Percentiles rank a stretch among this genome's conserved stretches.
Evolutionary conservation across 805 yeast genomes (phyloP).

Genomic region (Dipodascopsis uninucleata): DNA sequence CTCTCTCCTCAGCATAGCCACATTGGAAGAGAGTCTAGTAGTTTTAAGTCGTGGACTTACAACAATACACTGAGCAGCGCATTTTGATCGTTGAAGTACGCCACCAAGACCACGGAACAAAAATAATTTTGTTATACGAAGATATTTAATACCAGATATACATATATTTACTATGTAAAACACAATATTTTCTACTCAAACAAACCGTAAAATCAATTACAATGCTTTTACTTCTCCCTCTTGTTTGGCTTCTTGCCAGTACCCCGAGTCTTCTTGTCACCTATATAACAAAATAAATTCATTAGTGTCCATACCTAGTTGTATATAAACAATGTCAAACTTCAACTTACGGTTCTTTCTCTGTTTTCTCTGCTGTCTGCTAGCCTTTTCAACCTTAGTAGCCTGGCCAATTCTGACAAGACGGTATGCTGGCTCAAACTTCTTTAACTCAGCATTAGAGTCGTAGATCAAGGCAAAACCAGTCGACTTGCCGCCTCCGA

Average conservation of each 20-base stretch:
- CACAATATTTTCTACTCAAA: slow-evolving; percentile 10
- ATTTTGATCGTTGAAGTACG: background rate
- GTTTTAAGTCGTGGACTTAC: background rate
- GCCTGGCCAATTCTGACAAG: slow-evolving; percentile 98
- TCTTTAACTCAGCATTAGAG: slow-evolving; percentile 96
- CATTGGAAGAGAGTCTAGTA: too few species aligned
- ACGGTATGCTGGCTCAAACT: slow-evolving; percentile 99
- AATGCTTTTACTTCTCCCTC: slow-evolving; percentile 30
- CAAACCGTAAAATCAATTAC: slow-evolving; percentile 8
- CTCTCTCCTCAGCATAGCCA: too few species aligned
- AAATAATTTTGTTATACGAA: background rate
- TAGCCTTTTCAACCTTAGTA: slow-evolving; percentile 90
- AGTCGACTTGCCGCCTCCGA: slow-evolving; percentile 99
- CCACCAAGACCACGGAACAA: background rate
- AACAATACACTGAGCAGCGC: background rate
- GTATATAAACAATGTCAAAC: background rate
- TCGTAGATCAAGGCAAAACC: slow-evolving; percentile 99
- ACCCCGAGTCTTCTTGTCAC: slow-evolving; percentile 95
- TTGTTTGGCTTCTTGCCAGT: slow-evolving; percentile 93
- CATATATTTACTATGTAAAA: slow-evolving; percentile 7
- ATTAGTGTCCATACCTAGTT: too few species aligned
- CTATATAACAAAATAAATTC: slow-evolving; percentile 12
- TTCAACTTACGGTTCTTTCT: slow-evolving; percentile 82
- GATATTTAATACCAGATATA: background rate
- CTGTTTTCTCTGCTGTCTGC: slow-evolving; percentile 99